Evolutionary conservation across 2,329 filamentous ascomycete species (phyloP).

Genomic region (Sclerotinia borealis): DNA sequence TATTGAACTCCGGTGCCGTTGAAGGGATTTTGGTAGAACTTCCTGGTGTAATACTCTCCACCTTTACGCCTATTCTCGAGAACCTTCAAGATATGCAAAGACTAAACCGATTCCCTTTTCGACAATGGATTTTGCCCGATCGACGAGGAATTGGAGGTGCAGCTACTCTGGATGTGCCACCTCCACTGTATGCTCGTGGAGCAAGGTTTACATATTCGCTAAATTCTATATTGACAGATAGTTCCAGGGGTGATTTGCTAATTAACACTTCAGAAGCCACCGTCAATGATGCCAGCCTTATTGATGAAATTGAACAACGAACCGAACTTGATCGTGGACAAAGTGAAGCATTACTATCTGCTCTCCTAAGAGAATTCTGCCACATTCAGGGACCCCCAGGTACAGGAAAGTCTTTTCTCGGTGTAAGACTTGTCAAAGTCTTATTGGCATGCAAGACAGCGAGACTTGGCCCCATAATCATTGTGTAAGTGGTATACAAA

Average conservation of each 20-base stretch:
- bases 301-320: slow-evolving; percentile 18
- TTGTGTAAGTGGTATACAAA: slow-evolving; percentile 32
- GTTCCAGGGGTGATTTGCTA: slow-evolving; percentile 14
- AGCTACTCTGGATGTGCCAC: slow-evolving; percentile 15
- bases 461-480: slow-evolving; percentile 32
- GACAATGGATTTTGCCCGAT: slow-evolving; percentile 5
- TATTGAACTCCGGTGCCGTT: background rate
- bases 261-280: background rate
- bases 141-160: background rate
- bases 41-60: slow-evolving; percentile 1
- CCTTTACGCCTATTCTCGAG: background rate
- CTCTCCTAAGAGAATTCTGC: slow-evolving; percentile 38
- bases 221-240: slow-evolving; percentile 16
- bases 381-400: slow-evolving; percentile 29
- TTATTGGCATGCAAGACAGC: slow-evolving; percentile 32
- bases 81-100: slow-evolving; percentile 9
- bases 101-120: background rate
- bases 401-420: slow-evolving; percentile 29
- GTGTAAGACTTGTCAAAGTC: slow-evolving; percentile 24
- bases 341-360: slow-evolving; percentile 36
- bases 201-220: slow-evolving; percentile 16
- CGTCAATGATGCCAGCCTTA: slow-evolving; percentile 12
- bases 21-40: background rate
- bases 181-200: slow-evolving; percentile 20
- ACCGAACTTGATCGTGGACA: slow-evolving; percentile 24